These are phyloP conservation scores for Fusarium continuum DNA, from an alignment of 2,329 filamentous ascomycete species.

Conservation along the genomic window DNA sequence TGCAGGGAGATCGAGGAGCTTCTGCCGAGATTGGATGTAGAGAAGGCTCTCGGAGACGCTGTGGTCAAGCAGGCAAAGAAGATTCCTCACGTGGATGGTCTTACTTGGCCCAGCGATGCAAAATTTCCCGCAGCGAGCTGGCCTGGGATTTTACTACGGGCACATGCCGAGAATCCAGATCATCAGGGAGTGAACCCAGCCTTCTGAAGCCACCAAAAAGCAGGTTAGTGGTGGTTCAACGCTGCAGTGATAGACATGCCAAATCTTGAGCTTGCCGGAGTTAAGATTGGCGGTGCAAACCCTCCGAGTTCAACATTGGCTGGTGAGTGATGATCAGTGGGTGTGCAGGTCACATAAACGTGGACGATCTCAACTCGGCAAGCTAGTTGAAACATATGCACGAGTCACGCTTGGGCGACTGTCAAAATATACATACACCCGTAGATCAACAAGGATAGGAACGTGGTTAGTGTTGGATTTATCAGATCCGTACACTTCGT, in stretches of 20 bases:
- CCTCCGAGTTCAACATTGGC: background rate
- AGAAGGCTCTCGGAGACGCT: constrained; percentile 41
- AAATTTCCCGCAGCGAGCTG: constrained; percentile 46
- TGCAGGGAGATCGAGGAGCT: constrained; percentile 32
- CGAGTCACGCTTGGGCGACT: constrained; percentile 9
- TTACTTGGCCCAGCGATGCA: constrained; percentile 40
- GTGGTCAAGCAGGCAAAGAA: constrained; percentile 43
- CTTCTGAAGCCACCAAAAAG: constrained; percentile 37
- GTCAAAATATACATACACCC: background rate
- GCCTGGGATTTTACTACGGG: constrained; percentile 46
- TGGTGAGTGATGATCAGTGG: constrained; percentile 14
- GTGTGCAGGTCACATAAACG: constrained; percentile 17
- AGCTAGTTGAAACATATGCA: constrained; percentile 16
- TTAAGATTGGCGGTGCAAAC: constrained; percentile 19
- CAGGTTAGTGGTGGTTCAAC: too few species aligned
- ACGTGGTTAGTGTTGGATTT: constrained; percentile 5
- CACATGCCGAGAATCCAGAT: constrained; percentile 44
- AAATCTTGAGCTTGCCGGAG: too few species aligned
- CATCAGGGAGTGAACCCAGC: constrained; percentile 44
- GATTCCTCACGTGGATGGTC: constrained; percentile 33
- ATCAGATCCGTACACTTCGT: constrained; percentile 15
- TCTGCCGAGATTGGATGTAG: constrained; percentile 41
- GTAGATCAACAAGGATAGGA: background rate
- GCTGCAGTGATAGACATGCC: too few species aligned
- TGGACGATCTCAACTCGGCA: constrained; percentile 21